Evolutionary conservation across 371 early-diverging fungal species (phyloP).

Genomic region (Apophysomyces sp.): DNA sequence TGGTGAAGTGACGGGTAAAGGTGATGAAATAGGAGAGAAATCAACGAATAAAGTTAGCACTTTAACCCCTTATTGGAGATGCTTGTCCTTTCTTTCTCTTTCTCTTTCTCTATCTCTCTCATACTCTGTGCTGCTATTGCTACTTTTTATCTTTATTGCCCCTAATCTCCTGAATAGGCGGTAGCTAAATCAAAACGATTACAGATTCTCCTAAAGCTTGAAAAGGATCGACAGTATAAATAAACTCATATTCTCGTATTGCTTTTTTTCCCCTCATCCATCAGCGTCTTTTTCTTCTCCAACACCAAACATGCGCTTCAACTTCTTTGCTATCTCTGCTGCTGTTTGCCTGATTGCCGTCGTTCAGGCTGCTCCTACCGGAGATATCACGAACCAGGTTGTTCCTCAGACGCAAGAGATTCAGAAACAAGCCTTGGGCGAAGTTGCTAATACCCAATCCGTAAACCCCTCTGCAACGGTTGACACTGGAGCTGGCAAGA

Average conservation of each 20-base stretch:
- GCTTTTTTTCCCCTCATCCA: background rate
- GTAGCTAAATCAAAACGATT: background rate
- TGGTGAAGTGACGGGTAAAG: background rate
- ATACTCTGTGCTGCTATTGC: background rate
- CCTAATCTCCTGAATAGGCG: background rate
- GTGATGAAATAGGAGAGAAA: background rate
- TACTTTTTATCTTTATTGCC: background rate
- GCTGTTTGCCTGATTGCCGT: conserved; percentile 7
- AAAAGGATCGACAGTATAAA: background rate
- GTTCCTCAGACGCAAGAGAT: background rate
- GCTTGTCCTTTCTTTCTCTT: background rate
- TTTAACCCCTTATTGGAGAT: background rate
- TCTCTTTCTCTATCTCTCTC: background rate
- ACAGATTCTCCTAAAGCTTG: background rate
- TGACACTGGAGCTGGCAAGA: background rate
- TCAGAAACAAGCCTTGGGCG: background rate
- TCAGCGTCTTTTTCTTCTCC: background rate
- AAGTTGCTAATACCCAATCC: too few species aligned
- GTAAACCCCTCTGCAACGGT: background rate
- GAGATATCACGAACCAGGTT: background rate
- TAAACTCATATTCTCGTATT: background rate
- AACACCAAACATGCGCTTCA: conserved; percentile 10
- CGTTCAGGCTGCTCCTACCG: conserved; percentile 11
- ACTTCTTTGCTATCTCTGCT: conserved; percentile 9
- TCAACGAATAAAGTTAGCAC: background rate